Percentiles rank a stretch among this genome's conserved stretches.
Evolutionary conservation across 1,139 yeast genomes (phyloP).

Genomic region (Suhomyces bolitotheri): DNA sequence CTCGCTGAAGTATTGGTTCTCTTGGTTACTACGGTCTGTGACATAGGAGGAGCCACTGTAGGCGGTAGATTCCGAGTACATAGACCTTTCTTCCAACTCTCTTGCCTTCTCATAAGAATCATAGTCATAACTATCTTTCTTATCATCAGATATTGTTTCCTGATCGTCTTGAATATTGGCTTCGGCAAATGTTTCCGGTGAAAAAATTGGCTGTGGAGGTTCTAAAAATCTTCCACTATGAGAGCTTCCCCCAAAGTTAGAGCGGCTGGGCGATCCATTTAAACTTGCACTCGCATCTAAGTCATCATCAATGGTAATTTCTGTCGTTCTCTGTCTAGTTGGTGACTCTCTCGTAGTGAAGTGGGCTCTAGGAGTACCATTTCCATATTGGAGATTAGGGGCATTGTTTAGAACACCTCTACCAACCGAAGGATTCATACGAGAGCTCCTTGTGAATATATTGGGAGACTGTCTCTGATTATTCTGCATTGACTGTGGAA

Average conservation of each 20-base stretch:
- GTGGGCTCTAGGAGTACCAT: constrained; percentile 50
- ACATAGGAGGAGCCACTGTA: constrained; percentile 36
- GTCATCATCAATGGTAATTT: constrained; percentile 46
- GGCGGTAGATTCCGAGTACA: constrained; percentile 43
- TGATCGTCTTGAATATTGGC: constrained; percentile 52
- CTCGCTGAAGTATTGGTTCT: constrained; percentile 43
- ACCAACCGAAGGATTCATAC: constrained; percentile 45
- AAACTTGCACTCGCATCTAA: constrained; percentile 18
- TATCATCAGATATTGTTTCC: constrained; percentile 24
- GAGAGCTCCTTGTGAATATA: constrained; percentile 47
- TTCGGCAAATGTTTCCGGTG: constrained; percentile 62
- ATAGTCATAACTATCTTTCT: constrained; percentile 33
- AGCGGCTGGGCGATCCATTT: constrained; percentile 38
- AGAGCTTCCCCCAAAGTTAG: constrained; percentile 32
- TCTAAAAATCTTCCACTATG: constrained; percentile 54
- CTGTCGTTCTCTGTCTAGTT: constrained; percentile 51
- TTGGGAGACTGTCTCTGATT: constrained; percentile 43
- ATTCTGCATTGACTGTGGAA: constrained; percentile 29
- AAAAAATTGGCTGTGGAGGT: constrained; percentile 65
- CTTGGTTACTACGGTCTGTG: constrained; percentile 22
- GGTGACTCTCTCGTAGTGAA: constrained; percentile 70
- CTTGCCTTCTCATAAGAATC: constrained; percentile 40
- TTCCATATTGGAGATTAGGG: constrained; percentile 26
- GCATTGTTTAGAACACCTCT: constrained; percentile 23
- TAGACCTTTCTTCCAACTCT: constrained; percentile 36